Evolutionary conservation across 148 eudicot species (phyloP).

Genomic region (Cornus controversa): DNA sequence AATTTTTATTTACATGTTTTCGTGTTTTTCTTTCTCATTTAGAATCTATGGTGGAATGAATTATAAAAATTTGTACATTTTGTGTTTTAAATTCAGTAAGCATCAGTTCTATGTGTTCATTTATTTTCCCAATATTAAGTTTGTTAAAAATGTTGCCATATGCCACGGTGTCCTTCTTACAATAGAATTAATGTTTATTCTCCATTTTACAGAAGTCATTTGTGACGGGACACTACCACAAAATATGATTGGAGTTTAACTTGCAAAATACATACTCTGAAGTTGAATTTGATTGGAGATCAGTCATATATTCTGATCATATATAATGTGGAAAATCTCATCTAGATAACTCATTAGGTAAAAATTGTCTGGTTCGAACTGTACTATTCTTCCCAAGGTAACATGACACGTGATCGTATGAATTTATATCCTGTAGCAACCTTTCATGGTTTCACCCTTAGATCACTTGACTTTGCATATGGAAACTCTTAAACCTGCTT

Average conservation of each 20-base stretch:
- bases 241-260: too few species aligned
- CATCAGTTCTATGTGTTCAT: not conserved
- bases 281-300: too few species aligned
- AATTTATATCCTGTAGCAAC: not conserved
- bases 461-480: not conserved
- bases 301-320: not conserved
- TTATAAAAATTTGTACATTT: not conserved
- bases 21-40: not conserved
- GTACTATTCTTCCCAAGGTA: not conserved
- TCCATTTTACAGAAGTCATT: too few species aligned
- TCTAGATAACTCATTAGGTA: not conserved
- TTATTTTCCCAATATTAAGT: too few species aligned
- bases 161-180: too few species aligned
- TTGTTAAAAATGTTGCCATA: too few species aligned
- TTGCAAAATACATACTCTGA: too few species aligned
- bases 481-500: not conserved
- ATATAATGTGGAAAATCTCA: not conserved
- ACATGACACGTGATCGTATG: not conserved
- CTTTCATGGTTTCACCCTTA: not conserved
- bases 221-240: too few species aligned
- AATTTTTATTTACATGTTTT: not conserved
- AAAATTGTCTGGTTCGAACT: not conserved
- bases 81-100: not conserved
- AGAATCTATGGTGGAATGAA: not conserved
- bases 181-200: too few species aligned